Percentiles rank a stretch among this genome's conserved stretches.
Conservation (phyloP, 257 asterid species). For the Ophiorrhiza pumila region DNA sequence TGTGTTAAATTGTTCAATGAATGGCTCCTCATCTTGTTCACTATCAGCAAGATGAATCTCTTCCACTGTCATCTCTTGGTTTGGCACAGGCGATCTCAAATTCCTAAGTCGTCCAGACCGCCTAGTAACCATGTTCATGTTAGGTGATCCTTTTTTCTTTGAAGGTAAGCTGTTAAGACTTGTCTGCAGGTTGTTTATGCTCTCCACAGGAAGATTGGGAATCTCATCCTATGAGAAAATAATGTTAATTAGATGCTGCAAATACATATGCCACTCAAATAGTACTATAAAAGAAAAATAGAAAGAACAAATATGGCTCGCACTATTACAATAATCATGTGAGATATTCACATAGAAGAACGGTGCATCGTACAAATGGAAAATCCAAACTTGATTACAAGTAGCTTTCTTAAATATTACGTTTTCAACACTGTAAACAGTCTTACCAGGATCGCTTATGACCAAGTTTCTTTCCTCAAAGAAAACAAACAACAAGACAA, state of each 20-base stretch:
- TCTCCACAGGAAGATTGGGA: not conserved
- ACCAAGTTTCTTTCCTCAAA: not conserved
- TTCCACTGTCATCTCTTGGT: not conserved
- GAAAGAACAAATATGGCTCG: not conserved
- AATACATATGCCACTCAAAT: not conserved
- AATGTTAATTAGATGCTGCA: constrained; percentile 3
- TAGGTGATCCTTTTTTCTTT: not conserved
- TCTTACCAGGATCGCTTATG: no score
- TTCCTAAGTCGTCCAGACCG: constrained; percentile 37
- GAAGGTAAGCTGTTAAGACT: not conserved
- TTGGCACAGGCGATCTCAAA: not conserved
- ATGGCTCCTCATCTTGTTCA: constrained; percentile 23
- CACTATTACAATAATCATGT: not conserved
- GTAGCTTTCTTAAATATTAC: not conserved
- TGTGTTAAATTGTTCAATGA: not conserved
- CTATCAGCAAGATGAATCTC: constrained; percentile 19
- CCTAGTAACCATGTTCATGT: not conserved
- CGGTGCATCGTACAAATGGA: not conserved
- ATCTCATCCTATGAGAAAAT: not conserved
- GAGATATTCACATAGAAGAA: not conserved
- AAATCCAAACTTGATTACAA: not conserved
- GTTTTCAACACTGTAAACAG: not conserved
- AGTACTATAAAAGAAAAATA: not conserved
- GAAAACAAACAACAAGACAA: not conserved
- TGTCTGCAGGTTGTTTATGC: not conserved